These are phyloP conservation scores for Microsporum ferrugineum DNA, from an alignment of 2,329 filamentous ascomycete species.

Conservation along the genomic window DNA sequence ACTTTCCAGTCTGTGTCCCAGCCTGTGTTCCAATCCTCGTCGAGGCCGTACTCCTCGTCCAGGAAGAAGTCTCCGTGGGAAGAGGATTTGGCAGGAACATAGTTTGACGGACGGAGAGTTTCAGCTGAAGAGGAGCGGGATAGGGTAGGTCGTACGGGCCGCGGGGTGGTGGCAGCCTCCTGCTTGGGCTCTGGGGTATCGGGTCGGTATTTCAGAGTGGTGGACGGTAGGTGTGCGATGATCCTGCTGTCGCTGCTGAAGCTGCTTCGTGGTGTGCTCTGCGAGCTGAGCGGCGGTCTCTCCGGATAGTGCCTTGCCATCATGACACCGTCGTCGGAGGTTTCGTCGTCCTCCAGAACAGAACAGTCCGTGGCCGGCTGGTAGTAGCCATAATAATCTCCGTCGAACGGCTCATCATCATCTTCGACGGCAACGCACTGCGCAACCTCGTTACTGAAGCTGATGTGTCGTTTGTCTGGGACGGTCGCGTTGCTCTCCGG, in stretches of 20 bases:
- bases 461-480: conserved; percentile 61
- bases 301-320: conserved; percentile 55
- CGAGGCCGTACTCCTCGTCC: conserved; percentile 6
- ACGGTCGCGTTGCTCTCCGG: neutral
- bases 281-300: conserved; percentile 39
- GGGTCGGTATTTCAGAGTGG: conserved; percentile 61
- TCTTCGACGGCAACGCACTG: conserved; percentile 90
- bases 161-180: conserved; percentile 1
- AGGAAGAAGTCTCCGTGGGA: conserved; percentile 9
- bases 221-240: conserved; percentile 78
- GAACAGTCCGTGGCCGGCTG: conserved; percentile 32
- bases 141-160: conserved; percentile 3
- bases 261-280: conserved; percentile 46
- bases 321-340: conserved; percentile 64
- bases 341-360: conserved; percentile 43
- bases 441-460: conserved; percentile 91
- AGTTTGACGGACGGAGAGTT: conserved; percentile 8
- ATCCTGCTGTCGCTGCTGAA: conserved; percentile 61
- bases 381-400: conserved; percentile 25
- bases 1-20: conserved; percentile 5
- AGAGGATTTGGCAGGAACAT: neutral
- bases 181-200: conserved; percentile 12
- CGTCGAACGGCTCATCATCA: conserved; percentile 38
- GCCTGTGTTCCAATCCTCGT: conserved; percentile 1
- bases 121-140: conserved; percentile 9